Evolutionary conservation across 306 rosid genomes (phyloP).

Genomic region (Phaseolus lunatus): DNA sequence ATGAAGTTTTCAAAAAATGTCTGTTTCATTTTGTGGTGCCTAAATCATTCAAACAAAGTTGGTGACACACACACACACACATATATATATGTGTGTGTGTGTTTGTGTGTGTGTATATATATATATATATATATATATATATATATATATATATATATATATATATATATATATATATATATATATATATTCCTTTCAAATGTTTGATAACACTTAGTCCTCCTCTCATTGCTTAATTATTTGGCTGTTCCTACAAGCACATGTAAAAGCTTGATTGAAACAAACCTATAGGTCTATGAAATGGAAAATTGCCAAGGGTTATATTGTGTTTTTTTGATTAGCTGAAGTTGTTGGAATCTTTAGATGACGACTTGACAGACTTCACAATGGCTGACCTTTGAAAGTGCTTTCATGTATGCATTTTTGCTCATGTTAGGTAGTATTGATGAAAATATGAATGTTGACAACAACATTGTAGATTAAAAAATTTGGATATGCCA

Average conservation of each 20-base stretch:
- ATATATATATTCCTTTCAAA: background rate
- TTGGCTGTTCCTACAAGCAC: conserved; percentile 24
- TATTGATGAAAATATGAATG: conserved; percentile 27
- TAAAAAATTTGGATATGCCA: conserved; percentile 14
- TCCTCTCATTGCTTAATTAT: conserved; percentile 20
- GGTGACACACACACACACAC: too few species aligned
- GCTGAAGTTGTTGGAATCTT: conserved; percentile 31
- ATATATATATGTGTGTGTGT: too few species aligned
- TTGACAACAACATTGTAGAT: conserved; percentile 18
- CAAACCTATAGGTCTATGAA: conserved; percentile 21
- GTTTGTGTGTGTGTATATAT: too few species aligned
- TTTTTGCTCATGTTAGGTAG: conserved; percentile 19
- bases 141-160: too few species aligned
- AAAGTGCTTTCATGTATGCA: conserved; percentile 23
- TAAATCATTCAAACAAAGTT: conserved; percentile 17
- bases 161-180: too few species aligned
- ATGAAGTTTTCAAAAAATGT: conserved; percentile 10
- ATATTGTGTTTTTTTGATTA: conserved; percentile 39
- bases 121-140: too few species aligned
- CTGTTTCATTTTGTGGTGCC: conserved; percentile 10
- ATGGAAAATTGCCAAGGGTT: conserved; percentile 25
- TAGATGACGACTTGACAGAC: conserved; percentile 10
- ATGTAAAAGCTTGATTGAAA: conserved; percentile 33
- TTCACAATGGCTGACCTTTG: background rate
- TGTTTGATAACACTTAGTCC: conserved; percentile 16